Conservation (phyloP, 768 basidiomycete genomes). For the Russula lepida region DNA sequence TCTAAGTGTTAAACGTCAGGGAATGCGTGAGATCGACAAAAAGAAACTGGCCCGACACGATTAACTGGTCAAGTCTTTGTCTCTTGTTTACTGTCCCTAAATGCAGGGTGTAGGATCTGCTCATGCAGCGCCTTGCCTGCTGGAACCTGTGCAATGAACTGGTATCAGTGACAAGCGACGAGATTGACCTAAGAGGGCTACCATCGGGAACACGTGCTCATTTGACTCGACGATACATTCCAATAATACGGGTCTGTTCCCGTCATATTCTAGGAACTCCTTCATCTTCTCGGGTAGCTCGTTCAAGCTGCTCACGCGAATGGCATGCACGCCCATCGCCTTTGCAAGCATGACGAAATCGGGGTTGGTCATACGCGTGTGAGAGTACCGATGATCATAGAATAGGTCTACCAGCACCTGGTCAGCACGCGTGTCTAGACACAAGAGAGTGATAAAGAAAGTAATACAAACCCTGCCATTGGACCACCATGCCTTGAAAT, state of each 20-base stretch:
- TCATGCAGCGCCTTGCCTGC: conserved; percentile 94
- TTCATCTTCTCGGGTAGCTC: conserved; percentile 96
- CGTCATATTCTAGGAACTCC: conserved; percentile 95
- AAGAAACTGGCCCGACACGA: background rate
- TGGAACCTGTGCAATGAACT: conserved; percentile 47
- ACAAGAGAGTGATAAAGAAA: background rate
- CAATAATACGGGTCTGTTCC: conserved; percentile 76
- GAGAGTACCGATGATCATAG: conserved; percentile 94
- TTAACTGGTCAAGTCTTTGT: background rate
- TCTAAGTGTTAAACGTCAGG: background rate
- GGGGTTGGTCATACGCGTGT: conserved; percentile 92
- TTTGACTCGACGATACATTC: conserved; percentile 80
- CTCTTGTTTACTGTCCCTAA: conserved; percentile 9
- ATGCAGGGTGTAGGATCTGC: conserved; percentile 67
- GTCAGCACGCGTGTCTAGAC: background rate
- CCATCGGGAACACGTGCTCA: conserved; percentile 92
- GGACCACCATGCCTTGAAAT: conserved; percentile 98
- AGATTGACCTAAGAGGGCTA: conserved; percentile 27
- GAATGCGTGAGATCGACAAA: background rate
- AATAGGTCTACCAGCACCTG: conserved; percentile 59
- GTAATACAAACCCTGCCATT: conserved; percentile 81
- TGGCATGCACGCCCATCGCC: conserved; percentile 88
- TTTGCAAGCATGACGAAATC: conserved; percentile 86
- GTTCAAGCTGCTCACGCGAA: conserved; percentile 57
- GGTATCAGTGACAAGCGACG: conserved; percentile 20